These are phyloP conservation scores for Apiotrichum veenhuisii DNA, from an alignment of 1,284 basidiomycete species.

Conservation along the genomic window DNA sequence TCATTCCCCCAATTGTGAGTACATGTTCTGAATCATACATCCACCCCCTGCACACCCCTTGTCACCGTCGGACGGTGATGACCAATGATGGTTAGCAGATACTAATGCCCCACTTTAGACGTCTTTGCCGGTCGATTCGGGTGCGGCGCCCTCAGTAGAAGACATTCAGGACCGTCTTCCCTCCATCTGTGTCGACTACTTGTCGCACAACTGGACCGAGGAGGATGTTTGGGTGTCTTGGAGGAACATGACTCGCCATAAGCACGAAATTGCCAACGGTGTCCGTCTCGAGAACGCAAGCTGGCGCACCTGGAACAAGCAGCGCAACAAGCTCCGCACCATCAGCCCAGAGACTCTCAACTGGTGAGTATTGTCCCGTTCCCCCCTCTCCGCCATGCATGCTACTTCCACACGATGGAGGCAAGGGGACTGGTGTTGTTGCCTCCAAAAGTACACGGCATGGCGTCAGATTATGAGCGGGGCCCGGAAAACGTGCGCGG, in stretches of 20 bases:
- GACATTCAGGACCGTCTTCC: slow-evolving; percentile 56
- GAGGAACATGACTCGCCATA: slow-evolving; percentile 97
- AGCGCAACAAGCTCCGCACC: slow-evolving; percentile 92
- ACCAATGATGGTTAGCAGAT: not conserved
- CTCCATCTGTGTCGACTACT: slow-evolving; percentile 62
- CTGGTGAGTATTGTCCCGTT: slow-evolving; percentile 67
- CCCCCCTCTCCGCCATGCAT: not conserved
- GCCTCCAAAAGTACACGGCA: not conserved
- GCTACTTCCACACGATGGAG: not conserved
- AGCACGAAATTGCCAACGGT: slow-evolving; percentile 97
- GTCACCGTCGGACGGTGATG: not conserved
- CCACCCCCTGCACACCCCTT: not conserved
- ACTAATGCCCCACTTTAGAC: slow-evolving; percentile 29
- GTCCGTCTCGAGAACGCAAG: slow-evolving; percentile 92
- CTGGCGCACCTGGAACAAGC: slow-evolving; percentile 99
- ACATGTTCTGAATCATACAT: not conserved
- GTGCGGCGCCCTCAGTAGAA: slow-evolving; percentile 52
- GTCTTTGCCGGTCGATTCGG: slow-evolving; percentile 46
- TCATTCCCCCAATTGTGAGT: slow-evolving; percentile 43
- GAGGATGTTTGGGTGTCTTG: slow-evolving; percentile 98
- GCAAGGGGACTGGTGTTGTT: no score
- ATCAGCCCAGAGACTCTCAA: slow-evolving; percentile 96
- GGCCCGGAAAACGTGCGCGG: slow-evolving; percentile 13
- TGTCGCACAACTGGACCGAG: slow-evolving; percentile 92
- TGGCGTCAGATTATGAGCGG: not conserved